These are phyloP conservation scores for Daldinia childiae DNA, from an alignment of 495 filamentous ascomycete genomes.

Conservation along the genomic window DNA sequence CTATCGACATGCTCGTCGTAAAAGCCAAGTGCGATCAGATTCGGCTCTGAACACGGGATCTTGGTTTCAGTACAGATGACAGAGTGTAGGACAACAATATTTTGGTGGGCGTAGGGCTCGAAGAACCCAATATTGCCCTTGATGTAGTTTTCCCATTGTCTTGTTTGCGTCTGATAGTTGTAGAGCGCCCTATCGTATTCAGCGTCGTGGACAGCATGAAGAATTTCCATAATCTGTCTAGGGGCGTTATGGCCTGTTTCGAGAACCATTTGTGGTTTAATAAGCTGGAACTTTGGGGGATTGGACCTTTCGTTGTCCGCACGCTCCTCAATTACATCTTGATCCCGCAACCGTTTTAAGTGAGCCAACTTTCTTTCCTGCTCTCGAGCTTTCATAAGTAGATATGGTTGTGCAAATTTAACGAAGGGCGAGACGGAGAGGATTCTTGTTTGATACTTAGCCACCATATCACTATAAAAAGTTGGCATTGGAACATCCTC, in stretches of 20 bases:
- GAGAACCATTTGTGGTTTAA: conserved; percentile 94
- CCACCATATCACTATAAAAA: conserved; percentile 93
- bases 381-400: conserved; percentile 89
- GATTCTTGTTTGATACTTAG: conserved; percentile 88
- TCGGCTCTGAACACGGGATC: conserved; percentile 90
- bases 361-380: conserved; percentile 84
- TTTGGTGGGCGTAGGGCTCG: conserved; percentile 93
- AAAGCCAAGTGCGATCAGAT: conserved; percentile 84
- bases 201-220: conserved; percentile 92
- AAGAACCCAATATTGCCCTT: conserved; percentile 85
- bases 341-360: conserved; percentile 81
- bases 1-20: conserved; percentile 85
- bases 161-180: conserved; percentile 92
- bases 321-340: conserved; percentile 69
- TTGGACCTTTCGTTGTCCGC: conserved; percentile 67
- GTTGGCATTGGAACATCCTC: conserved; percentile 90
- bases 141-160: conserved; percentile 94
- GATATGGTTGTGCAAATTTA: conserved; percentile 90
- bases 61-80: conserved; percentile 90
- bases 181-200: conserved; percentile 96
- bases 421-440: conserved; percentile 97
- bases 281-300: conserved; percentile 80
- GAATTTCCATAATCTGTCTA: conserved; percentile 86
- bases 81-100: conserved; percentile 93
- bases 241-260: conserved; percentile 77